A percentile compares a stretch with the other conserved stretches of the same genome.
phyloP scores from a whole-genome alignment of 768 basidiomycete genomes.

The Boletellus ananas region DNA sequence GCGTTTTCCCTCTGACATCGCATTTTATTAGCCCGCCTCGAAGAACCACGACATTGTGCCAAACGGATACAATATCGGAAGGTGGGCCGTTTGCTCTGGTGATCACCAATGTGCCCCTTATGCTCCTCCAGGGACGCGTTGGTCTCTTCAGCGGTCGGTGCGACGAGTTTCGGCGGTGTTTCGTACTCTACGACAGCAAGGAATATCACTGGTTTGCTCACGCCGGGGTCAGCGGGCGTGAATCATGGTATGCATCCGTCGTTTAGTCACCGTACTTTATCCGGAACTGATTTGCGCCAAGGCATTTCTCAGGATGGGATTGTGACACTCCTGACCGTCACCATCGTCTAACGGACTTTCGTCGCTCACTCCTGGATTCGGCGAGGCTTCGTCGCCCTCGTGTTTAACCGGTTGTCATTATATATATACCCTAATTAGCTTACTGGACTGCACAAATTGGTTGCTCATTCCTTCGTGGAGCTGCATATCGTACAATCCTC shows the following conservation, averaged over 20 bases:
- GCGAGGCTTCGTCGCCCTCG: too few species aligned
- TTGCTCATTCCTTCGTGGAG: too few species aligned
- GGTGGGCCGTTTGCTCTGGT: slow-evolving; percentile 21
- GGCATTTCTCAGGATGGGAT: slow-evolving; percentile 58
- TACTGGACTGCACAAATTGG: too few species aligned
- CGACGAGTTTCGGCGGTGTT: slow-evolving; percentile 40
- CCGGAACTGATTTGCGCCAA: slow-evolving; percentile 15
- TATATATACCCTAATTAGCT: too few species aligned
- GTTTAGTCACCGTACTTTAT: not conserved
- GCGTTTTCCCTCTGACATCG: not conserved
- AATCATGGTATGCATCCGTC: slow-evolving; percentile 42
- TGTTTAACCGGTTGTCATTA: too few species aligned
- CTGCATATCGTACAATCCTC: too few species aligned
- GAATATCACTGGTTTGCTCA: slow-evolving; percentile 50
- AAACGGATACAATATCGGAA: slow-evolving; percentile 47
- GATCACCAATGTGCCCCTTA: not conserved
- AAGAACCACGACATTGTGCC: slow-evolving; percentile 40
- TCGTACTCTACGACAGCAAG: slow-evolving; percentile 44
- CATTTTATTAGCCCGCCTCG: slow-evolving; percentile 21
- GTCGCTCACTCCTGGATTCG: too few species aligned
- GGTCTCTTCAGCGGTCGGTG: slow-evolving; percentile 37
- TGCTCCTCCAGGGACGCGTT: slow-evolving; percentile 31
- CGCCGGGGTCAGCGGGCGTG: slow-evolving; percentile 46
- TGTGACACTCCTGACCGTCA: slow-evolving; percentile 51
- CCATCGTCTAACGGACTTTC: slow-evolving; percentile 28